Conservation (phyloP, 2,329 filamentous ascomycete species). For the Drechmeria coniospora region DNA sequence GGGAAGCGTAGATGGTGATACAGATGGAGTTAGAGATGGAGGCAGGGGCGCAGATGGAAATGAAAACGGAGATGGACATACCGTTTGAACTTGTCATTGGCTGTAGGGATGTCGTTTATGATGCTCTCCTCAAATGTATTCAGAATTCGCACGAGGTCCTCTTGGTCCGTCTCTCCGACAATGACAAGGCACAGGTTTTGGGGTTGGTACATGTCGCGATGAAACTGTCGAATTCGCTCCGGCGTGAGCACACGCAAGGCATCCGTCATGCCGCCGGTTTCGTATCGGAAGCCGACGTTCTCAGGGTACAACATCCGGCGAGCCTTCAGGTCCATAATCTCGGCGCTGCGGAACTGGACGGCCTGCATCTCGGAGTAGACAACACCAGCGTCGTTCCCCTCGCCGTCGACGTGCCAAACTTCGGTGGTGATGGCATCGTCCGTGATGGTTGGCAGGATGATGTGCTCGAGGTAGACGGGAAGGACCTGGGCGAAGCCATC, state of each 20-base stretch:
- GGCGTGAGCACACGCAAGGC: constrained; percentile 73
- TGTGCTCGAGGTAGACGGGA: constrained; percentile 88
- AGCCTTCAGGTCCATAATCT: constrained; percentile 77
- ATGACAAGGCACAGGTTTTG: constrained; percentile 86
- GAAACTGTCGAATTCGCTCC: constrained; percentile 85
- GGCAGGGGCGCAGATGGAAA: too few relatives aligned
- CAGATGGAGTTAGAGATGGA: too few relatives aligned
- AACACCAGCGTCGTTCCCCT: constrained; percentile 87
- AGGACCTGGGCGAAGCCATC: constrained; percentile 90
- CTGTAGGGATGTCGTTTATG: constrained; percentile 61
- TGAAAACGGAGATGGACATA: constrained; percentile 7
- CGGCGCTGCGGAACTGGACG: constrained; percentile 67
- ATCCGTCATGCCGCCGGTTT: constrained; percentile 96
- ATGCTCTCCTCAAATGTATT: constrained; percentile 83
- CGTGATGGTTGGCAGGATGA: constrained; percentile 80
- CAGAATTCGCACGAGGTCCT: constrained; percentile 63
- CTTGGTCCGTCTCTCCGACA: constrained; percentile 80
- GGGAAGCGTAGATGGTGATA: too few relatives aligned
- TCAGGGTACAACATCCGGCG: constrained; percentile 74
- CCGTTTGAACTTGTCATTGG: constrained; percentile 62
- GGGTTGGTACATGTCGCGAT: constrained; percentile 94
- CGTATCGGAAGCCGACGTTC: constrained; percentile 84
- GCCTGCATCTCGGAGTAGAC: constrained; percentile 99
- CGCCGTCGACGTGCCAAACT: constrained; percentile 87
- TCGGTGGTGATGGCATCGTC: constrained; percentile 90